Evolutionary conservation across 352 stramenopile genomes (phyloP), one percentile per base, ranked within the genome.

Genomic region (Pythium phragmitis): DNA sequence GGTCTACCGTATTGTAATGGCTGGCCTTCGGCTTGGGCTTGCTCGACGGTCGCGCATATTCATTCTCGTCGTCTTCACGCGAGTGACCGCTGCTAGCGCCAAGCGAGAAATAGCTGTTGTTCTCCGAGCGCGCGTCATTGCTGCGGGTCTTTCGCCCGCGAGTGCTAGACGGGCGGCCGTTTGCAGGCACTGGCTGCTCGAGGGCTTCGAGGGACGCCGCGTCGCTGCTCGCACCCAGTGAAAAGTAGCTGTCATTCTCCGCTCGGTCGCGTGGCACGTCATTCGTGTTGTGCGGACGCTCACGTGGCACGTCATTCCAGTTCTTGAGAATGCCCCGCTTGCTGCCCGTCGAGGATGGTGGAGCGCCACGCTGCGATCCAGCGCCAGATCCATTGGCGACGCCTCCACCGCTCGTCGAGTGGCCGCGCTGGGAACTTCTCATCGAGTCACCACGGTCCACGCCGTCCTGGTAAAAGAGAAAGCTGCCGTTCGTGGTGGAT

Each of bases 301-400:
- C 52, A 2, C 57, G 41, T 16, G 26, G 57, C 12, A 60, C 39
- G 26, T 72, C 58, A 36, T 72, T 64, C 46, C 59, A 48, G 58
- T 72, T 72, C 58, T 72, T 72, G 34, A 72, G 54, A 26, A 72
- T 72, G 13, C 65, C 65, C 0, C 52, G 57, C 39, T 61, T 62
- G 23, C 21, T 50, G 12, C 63, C 42, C 0, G n/a, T 59, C 11
- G 51, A 56, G 3, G 64, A 28, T n/a, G 57, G 36, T n/a, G 57
- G 51, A 5, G 42, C n/a, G 1, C 54, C 33, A 28, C 46, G 46
- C 26, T 52, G 46, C 8, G 46, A 30, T 28, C 46, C 46, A 46
- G 39, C 2, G 36, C 39, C 26, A 17, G 52, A 59, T 26, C 37
- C 52, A 13, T 43, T 60, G 3, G 50, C 60, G 45, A 37, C 60